A percentile compares a stretch with the other conserved stretches of the same genome.
Evolutionary conservation across 257 asterid species (phyloP).

Genomic region (Capsicum rhomboideum): DNA sequence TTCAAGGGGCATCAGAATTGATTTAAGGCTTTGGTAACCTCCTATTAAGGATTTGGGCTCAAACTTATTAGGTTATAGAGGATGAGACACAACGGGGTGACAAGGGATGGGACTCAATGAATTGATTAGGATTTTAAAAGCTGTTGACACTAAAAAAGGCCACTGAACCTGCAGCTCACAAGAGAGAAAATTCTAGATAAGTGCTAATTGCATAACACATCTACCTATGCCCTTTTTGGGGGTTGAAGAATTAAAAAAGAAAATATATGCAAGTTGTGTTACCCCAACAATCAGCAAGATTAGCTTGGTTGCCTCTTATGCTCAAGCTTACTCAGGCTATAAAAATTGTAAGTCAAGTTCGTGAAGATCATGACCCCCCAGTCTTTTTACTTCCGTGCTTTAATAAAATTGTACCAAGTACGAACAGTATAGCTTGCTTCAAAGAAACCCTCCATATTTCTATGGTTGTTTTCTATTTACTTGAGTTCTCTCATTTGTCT

Average conservation of each 20-base stretch:
- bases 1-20: neutral
- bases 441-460: neutral
- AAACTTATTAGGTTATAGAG: neutral
- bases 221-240: neutral
- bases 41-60: neutral
- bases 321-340: neutral
- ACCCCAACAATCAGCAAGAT: neutral
- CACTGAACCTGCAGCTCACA: neutral
- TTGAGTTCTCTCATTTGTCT: neutral
- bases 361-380: neutral
- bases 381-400: neutral
- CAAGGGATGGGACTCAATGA: neutral
- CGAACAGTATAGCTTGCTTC: neutral
- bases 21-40: neutral
- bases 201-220: neutral
- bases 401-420: neutral
- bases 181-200: neutral
- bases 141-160: neutral
- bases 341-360: neutral
- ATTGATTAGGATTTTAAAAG: neutral
- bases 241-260: neutral
- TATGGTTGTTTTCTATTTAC: neutral
- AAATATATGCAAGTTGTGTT: neutral
- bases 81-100: neutral
- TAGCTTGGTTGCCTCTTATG: neutral